phyloP scores from a whole-genome alignment of 1,139 yeast species.

The Yamadazyma membranifaciens region DNA sequence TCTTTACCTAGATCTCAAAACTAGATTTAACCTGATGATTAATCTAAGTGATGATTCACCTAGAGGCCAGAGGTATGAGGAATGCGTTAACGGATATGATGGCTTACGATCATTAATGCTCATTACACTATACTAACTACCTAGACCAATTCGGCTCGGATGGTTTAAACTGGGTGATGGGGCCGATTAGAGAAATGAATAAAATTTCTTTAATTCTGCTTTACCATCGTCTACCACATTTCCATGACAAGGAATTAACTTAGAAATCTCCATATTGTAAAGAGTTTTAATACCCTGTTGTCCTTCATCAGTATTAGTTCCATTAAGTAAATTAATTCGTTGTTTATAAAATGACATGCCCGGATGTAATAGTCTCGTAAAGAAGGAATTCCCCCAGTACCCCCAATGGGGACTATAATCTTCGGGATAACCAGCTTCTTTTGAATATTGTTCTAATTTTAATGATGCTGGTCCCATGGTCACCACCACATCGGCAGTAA shows the following conservation, averaged over 20 bases:
- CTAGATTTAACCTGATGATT: too few species aligned
- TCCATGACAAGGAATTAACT: slow-evolving; percentile 58
- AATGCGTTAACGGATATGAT: too few species aligned
- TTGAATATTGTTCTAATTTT: slow-evolving; percentile 29
- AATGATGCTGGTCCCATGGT: slow-evolving; percentile 33
- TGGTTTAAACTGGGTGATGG: not conserved
- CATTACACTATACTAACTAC: too few species aligned
- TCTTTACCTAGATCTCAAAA: too few species aligned
- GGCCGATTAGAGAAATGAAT: slow-evolving; percentile 5
- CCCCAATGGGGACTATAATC: slow-evolving; percentile 31
- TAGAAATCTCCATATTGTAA: slow-evolving; percentile 42
- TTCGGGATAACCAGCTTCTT: slow-evolving; percentile 39
- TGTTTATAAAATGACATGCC: slow-evolving; percentile 31
- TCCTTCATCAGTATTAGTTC: slow-evolving; percentile 16
- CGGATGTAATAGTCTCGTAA: slow-evolving; percentile 37
- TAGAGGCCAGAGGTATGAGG: too few species aligned
- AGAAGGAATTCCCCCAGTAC: slow-evolving; percentile 19
- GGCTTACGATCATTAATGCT: too few species aligned
- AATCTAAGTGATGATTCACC: too few species aligned
- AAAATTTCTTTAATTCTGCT: slow-evolving; percentile 18
- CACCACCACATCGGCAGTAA: slow-evolving; percentile 56
- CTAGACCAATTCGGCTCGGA: too few species aligned
- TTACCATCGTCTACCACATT: slow-evolving; percentile 48
- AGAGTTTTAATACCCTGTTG: slow-evolving; percentile 32
- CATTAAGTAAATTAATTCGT: slow-evolving; percentile 23